Base-by-base conservation (phyloP, 2,329 filamentous ascomycete species). In the Colletotrichum higginsianum region DNA sequence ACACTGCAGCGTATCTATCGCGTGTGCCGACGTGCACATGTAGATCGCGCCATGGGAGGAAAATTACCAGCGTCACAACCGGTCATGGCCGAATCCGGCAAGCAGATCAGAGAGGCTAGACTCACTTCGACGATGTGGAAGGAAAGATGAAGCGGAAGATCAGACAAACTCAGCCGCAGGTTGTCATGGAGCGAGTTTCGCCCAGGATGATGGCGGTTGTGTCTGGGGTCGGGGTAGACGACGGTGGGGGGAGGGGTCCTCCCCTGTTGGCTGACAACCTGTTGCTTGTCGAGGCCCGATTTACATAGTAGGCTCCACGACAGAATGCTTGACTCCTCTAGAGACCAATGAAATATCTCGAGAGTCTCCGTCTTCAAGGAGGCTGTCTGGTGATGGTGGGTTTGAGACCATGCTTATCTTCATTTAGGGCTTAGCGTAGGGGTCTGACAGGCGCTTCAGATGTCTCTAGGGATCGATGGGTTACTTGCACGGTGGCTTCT, bases 121-220 rank as follows among this genome's bases (percentile, higher is more conserved):
- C 58, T 46, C 30, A 21, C 12, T 44, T 35, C 46, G 40, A 26
- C 52, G 40, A 53, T 50, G 65, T 47, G 38, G 35, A 63, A 12
- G 47, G 58, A 53, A 61, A 61, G 55, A 61, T 61, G 66, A 72
- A 67, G 61, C 61, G 61, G 70, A 71, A 71, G 66, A 72, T 72
- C 70, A 72, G 55, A 72, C 70, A 72, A 18, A 71, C n/a, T 21
- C 55, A 66, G 70, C 70, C 66, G 61, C 70, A 71, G 61, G 23
- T 68, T 64, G 65, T 68, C 46, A 47, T 68, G 35, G 21, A 58
- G 47, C 56, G 13, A 21, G 70, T 72, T 72, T 72, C 70, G 70
- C 58, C 70, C 18, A 38, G 70, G 66, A 44, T 61, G n/a, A 40
- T 15, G 67, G 61, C 30, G 66, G 47, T 50, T 44, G 15, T 61